A percentile compares a stretch with the other conserved stretches of the same genome.
phyloP scores from a whole-genome alignment of 2,329 filamentous ascomycete genomes.

The Ophiostoma australiae region DNA sequence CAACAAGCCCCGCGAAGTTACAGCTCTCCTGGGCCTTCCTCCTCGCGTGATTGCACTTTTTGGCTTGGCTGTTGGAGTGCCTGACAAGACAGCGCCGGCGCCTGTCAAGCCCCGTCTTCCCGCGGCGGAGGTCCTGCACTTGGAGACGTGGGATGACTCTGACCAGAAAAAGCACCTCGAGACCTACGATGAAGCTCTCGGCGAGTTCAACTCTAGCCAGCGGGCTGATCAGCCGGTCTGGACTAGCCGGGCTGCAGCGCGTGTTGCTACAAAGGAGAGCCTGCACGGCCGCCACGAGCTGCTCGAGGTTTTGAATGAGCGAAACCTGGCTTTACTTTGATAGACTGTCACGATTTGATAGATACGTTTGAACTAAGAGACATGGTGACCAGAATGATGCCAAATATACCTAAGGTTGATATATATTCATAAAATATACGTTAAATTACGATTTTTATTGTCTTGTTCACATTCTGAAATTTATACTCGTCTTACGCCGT shows the following conservation, averaged over 20 bases:
- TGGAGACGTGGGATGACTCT: slow-evolving; percentile 30
- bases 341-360: neutral
- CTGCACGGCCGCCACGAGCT: slow-evolving; percentile 33
- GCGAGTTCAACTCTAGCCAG: slow-evolving; percentile 15
- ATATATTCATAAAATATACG: neutral
- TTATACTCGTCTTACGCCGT: neutral
- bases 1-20: slow-evolving; percentile 32
- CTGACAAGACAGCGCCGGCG: neutral
- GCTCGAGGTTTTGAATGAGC: slow-evolving; percentile 29
- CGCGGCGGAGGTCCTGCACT: slow-evolving; percentile 31
- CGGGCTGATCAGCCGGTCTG: slow-evolving; percentile 30
- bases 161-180: slow-evolving; percentile 27
- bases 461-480: neutral
- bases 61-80: slow-evolving; percentile 26
- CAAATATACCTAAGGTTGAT: neutral
- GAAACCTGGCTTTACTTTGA: slow-evolving; percentile 27
- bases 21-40: slow-evolving; percentile 32
- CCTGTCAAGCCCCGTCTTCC: neutral
- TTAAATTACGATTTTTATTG: neutral
- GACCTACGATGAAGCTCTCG: slow-evolving; percentile 31
- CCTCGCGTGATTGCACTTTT: slow-evolving; percentile 33
- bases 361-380: neutral
- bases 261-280: slow-evolving; percentile 32
- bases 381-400: neutral
- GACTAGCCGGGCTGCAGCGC: slow-evolving; percentile 31